Conservation (phyloP, 495 filamentous ascomycete genomes). For the Penicillium arizonense region DNA sequence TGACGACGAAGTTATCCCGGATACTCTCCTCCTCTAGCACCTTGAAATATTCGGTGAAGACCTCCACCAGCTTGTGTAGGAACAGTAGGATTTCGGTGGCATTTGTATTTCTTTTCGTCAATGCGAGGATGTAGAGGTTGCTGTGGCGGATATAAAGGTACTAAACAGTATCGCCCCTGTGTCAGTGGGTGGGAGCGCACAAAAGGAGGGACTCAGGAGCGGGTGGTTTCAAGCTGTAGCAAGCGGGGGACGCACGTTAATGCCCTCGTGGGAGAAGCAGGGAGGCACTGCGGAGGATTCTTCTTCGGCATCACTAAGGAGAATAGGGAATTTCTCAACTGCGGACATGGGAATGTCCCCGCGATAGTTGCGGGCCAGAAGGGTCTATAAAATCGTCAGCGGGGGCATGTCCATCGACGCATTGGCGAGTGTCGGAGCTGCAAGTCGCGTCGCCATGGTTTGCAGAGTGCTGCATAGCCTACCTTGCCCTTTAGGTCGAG, state of each 20-base stretch:
- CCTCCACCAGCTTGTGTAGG: conserved; percentile 96
- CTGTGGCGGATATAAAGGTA: conserved; percentile 99
- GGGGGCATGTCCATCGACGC: conserved; percentile 1
- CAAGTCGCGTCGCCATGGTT: not conserved
- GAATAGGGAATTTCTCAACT: conserved; percentile 96
- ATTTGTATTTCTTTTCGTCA: conserved; percentile 99
- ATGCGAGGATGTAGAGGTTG: conserved; percentile 97
- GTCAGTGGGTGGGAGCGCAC: conserved; percentile 14
- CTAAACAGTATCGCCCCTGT: conserved; percentile 40
- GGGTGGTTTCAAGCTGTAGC: conserved; percentile 3
- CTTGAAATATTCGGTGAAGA: conserved; percentile 99
- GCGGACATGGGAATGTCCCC: conserved; percentile 99
- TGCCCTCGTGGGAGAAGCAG: conserved; percentile 97
- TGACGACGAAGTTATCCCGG: conserved; percentile 98
- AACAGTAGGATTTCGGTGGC: conserved; percentile 98
- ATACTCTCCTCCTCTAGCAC: conserved; percentile 99
- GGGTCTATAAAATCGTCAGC: conserved; percentile 65
- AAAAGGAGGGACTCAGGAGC: conserved; percentile 20
- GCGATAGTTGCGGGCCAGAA: conserved; percentile 96
- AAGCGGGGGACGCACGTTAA: conserved; percentile 68
- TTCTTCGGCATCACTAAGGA: conserved; percentile 98
- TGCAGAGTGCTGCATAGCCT: conserved; percentile 18
- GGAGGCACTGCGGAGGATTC: conserved; percentile 96
- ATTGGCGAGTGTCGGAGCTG: conserved; percentile 4
- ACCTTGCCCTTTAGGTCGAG: conserved; percentile 99